Base-by-base conservation (phyloP, 768 basidiomycete genomes). In the Podaxis mareebaensis region DNA sequence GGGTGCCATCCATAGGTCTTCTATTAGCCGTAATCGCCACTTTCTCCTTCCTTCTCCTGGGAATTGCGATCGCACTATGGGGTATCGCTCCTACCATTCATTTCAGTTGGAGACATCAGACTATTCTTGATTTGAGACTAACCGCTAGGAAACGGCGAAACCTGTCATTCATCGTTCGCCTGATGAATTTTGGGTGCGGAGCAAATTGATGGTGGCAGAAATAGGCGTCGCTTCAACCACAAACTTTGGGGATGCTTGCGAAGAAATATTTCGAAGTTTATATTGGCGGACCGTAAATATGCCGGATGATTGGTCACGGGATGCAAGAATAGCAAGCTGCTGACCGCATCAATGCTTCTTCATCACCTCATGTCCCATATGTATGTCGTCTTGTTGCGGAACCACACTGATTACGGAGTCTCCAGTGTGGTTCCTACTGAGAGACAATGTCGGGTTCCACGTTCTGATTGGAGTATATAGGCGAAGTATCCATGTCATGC, bases 1-100 rank as follows among this genome's bases (percentile, higher is more conserved):
- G 26, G 77, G 58, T 46, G 56, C 68, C 64, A 63, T 66, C 86
- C 86, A 83, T 70, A 86, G 80, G 58, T 79, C 72, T 68, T 83
- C 73, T 13, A 85, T 77, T 33, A 82, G 77, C 30, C 81, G 81
- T 61, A 89, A 71, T 60, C 78, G 77, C 83, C 83, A 83, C 71
- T 73, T 80, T 15, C 88, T 80, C 57, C 87, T 80, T 20, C 87
- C 87, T 68, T 87, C 83, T 17, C 73, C 69, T 39, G 85, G 83
- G 67, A 80, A 75, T 42, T 69, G 77, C 3, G 71, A 69, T 69
- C 84, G 87, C 11, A 80, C 64, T 15, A 71, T 64, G 12, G 77
- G 69, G 64, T 88, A 89, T 64, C 62, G 63, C 40, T 65, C 64
- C 73, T 74, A 26, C n/a, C 3, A 24, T 28, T 38, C 8, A 28